Percentiles rank a stretch among this genome's conserved stretches.
These are phyloP conservation scores for Phytophthora syringae DNA, from an alignment of 352 stramenopile genomes.

Conservation along the genomic window DNA sequence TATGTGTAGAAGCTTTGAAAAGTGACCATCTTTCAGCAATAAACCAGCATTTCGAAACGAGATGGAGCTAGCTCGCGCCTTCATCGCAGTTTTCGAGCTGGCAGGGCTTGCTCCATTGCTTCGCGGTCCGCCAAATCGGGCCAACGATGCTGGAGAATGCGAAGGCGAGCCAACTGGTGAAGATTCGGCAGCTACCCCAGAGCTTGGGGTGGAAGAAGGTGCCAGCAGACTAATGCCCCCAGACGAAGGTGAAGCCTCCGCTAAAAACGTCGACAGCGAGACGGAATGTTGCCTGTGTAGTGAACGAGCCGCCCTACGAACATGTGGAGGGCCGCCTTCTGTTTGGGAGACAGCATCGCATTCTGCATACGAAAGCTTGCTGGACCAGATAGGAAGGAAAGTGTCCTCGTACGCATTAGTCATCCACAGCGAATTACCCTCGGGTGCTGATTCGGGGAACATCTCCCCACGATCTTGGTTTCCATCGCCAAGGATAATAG, in stretches of 20 bases:
- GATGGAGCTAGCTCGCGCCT: constrained; percentile 42
- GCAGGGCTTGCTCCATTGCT: constrained; percentile 14
- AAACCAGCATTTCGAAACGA: constrained; percentile 63
- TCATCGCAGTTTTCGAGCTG: constrained; percentile 31
- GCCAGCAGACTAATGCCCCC: constrained; percentile 4
- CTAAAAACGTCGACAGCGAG: constrained; percentile 48
- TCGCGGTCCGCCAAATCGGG: constrained; percentile 3
- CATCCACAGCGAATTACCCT: constrained; percentile 50
- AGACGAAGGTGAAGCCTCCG: constrained; percentile 22
- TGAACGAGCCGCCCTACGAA: constrained; percentile 44
- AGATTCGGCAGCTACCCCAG: constrained; percentile 6
- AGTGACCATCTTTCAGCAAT: constrained; percentile 56
- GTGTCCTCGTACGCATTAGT: constrained; percentile 56
- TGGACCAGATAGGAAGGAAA: constrained; percentile 70
- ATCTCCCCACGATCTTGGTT: constrained; percentile 3
- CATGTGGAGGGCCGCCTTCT: constrained; percentile 23
- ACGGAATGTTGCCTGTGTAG: constrained; percentile 58
- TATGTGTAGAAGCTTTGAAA: constrained; percentile 40
- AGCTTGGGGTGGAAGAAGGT: constrained; percentile 15
- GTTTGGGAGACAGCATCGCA: constrained; percentile 45
- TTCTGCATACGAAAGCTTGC: constrained; percentile 68
- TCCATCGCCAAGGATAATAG: constrained; percentile 15
- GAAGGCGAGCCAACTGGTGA: constrained; percentile 26
- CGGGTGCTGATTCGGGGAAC: neutral
- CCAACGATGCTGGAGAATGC: constrained; percentile 24